Conservation (phyloP, 305 asterid species). For the Andrographis paniculata region DNA sequence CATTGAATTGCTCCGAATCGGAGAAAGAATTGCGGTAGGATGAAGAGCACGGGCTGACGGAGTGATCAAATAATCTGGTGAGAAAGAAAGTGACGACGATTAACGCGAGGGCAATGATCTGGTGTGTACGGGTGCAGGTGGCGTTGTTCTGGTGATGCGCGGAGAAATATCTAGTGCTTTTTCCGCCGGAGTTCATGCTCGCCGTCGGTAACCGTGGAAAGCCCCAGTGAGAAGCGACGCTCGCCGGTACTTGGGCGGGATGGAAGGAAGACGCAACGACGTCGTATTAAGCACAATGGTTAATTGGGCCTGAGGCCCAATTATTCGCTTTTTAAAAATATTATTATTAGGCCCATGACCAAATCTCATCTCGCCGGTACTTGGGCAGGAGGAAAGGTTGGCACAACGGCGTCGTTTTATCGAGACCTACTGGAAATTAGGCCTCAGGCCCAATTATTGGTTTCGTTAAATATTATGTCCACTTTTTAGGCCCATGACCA, state of each 20-base stretch:
- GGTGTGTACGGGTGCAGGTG: slow-evolving; percentile 67
- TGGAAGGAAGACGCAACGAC: not conserved
- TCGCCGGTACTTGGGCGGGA: not conserved
- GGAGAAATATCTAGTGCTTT: slow-evolving; percentile 31
- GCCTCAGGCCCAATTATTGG: too few relatives aligned
- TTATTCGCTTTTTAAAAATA: too few relatives aligned
- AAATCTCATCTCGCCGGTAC: too few relatives aligned
- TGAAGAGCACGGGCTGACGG: slow-evolving; percentile 30
- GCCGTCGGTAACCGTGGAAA: slow-evolving; percentile 25
- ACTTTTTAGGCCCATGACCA: too few relatives aligned
- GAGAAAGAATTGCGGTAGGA: slow-evolving; percentile 18
- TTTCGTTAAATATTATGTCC: too few relatives aligned
- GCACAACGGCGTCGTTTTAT: too few relatives aligned
- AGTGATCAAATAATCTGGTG: slow-evolving; percentile 66
- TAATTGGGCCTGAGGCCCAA: too few relatives aligned
- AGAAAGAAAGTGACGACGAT: slow-evolving; percentile 67
- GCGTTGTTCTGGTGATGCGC: slow-evolving; percentile 26
- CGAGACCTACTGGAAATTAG: too few relatives aligned
- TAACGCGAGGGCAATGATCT: slow-evolving; percentile 72
- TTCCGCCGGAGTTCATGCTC: slow-evolving; percentile 34
- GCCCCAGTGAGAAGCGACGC: not conserved
- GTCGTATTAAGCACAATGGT: not conserved
- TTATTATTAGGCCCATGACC: too few relatives aligned
- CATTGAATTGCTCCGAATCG: slow-evolving; percentile 13
- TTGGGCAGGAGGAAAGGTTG: too few relatives aligned